Conservation (phyloP, 2,329 filamentous ascomycete genomes). For the Cadophora gregata region DNA sequence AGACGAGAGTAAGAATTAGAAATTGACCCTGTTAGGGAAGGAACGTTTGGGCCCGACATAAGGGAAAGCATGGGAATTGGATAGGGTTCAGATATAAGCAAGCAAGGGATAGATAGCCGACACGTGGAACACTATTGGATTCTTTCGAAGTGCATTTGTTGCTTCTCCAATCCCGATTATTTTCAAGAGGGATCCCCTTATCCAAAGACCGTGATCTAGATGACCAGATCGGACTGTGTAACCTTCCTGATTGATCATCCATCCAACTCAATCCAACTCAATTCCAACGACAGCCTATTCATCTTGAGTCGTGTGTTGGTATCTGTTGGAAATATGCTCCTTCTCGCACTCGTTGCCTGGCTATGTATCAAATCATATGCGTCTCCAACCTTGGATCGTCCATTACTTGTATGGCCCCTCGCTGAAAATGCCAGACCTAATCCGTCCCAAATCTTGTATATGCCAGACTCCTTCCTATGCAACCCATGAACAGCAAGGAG, state of each 20-base stretch:
- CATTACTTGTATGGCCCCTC: not conserved
- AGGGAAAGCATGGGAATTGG: too few relatives aligned
- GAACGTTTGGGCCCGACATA: too few relatives aligned
- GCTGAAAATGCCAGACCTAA: not conserved
- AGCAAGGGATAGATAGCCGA: too few relatives aligned
- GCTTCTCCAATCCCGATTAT: too few relatives aligned
- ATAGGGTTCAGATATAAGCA: too few relatives aligned
- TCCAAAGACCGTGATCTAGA: not conserved
- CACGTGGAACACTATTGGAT: too few relatives aligned
- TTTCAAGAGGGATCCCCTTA: too few relatives aligned
- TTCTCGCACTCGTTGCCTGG: too few relatives aligned
- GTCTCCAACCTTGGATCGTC: not conserved
- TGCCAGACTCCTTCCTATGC: not conserved
- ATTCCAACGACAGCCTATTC: not conserved
- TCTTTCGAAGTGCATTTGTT: too few relatives aligned
- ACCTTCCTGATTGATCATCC: not conserved
- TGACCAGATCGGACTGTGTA: constrained; percentile 5
- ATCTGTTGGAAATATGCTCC: not conserved
- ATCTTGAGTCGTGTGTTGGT: not conserved
- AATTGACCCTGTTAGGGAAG: too few relatives aligned
- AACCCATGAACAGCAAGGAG: not conserved
- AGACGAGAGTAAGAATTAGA: too few relatives aligned
- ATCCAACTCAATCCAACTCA: not conserved
- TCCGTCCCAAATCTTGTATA: not conserved
- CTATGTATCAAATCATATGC: not conserved